phyloP scores from a whole-genome alignment of 192 early-diverging fungal genomes.

The Funneliformis geosporum region DNA sequence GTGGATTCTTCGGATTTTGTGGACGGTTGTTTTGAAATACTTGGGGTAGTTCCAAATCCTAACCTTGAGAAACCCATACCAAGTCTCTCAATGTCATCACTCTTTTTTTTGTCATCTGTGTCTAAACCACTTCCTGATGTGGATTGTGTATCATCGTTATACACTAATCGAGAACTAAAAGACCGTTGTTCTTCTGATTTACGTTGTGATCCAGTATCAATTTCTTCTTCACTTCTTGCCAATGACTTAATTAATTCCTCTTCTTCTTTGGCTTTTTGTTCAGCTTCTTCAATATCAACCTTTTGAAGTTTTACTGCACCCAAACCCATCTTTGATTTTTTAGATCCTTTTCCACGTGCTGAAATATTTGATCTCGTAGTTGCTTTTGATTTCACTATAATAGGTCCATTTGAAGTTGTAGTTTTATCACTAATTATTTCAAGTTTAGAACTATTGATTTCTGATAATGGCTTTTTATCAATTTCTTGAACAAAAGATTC shows the following conservation, averaged over 20 bases:
- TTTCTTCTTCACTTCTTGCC: conserved; percentile 52
- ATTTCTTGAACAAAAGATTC: conserved; percentile 12
- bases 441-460: background rate
- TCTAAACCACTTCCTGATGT: background rate
- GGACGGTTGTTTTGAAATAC: conserved; percentile 4
- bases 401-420: background rate
- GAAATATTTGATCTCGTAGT: conserved; percentile 26
- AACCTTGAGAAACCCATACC: conserved; percentile 70
- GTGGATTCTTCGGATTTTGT: conserved; percentile 7
- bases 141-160: conserved; percentile 11
- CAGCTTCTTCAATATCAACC: conserved; percentile 90
- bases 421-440: background rate
- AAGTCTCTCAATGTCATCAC: conserved; percentile 61
- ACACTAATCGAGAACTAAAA: conserved; percentile 29
- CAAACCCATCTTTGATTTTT: conserved; percentile 69
- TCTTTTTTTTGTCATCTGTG: conserved; percentile 32
- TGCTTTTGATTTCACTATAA: background rate
- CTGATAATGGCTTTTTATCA: background rate
- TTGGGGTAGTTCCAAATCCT: conserved; percentile 55
- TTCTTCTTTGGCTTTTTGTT: conserved; percentile 84
- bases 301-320: conserved; percentile 87
- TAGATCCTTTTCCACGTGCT: conserved; percentile 32
- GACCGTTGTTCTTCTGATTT: conserved; percentile 6
- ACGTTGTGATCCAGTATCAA: background rate
- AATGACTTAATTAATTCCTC: conserved; percentile 55